Evolutionary conservation across 352 stramenopile genomes (phyloP).

Genomic region (Pythium vanterpoolii): DNA sequence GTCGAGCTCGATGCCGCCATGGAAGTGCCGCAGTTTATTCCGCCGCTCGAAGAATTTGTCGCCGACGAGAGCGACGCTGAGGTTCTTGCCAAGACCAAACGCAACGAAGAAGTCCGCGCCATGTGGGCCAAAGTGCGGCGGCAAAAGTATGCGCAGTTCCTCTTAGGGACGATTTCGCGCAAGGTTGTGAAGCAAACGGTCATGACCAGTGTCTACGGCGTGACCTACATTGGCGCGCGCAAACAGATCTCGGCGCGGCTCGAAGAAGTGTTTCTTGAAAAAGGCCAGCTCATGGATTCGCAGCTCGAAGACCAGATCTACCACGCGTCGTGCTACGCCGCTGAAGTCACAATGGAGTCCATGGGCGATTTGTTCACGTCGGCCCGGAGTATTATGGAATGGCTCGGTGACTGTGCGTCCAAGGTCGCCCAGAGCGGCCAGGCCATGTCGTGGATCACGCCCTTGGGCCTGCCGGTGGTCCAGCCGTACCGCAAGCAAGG

Average conservation of each 20-base stretch:
- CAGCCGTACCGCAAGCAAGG: constrained; percentile 95
- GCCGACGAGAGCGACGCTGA: constrained; percentile 9
- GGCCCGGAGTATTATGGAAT: constrained; percentile 94
- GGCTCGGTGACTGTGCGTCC: constrained; percentile 66
- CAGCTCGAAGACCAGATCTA: constrained; percentile 88
- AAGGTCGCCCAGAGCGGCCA: constrained; percentile 83
- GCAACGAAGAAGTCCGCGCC: constrained; percentile 26
- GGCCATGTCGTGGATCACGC: constrained; percentile 98
- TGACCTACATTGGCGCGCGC: constrained; percentile 98
- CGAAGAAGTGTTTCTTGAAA: constrained; percentile 87
- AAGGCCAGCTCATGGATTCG: constrained; percentile 70
- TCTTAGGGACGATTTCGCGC: constrained; percentile 78
- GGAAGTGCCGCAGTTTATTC: constrained; percentile 40
- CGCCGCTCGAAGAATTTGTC: constrained; percentile 26
- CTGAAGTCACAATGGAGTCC: constrained; percentile 94
- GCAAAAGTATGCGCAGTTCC: constrained; percentile 63
- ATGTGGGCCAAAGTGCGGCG: constrained; percentile 41
- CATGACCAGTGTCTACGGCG: constrained; percentile 99
- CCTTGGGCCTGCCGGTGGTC: constrained; percentile 97
- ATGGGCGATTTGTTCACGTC: constrained; percentile 97
- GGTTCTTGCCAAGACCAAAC: constrained; percentile 7
- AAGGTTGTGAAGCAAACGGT: constrained; percentile 99
- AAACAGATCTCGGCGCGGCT: constrained; percentile 98
- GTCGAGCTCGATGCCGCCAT: constrained; percentile 66
- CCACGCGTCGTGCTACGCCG: constrained; percentile 89